Percentiles rank a stretch among this genome's conserved stretches.
Evolutionary conservation across 176 grass and related monocot species (phyloP).

Genomic region (Ampelocalamus luodianensis): DNA sequence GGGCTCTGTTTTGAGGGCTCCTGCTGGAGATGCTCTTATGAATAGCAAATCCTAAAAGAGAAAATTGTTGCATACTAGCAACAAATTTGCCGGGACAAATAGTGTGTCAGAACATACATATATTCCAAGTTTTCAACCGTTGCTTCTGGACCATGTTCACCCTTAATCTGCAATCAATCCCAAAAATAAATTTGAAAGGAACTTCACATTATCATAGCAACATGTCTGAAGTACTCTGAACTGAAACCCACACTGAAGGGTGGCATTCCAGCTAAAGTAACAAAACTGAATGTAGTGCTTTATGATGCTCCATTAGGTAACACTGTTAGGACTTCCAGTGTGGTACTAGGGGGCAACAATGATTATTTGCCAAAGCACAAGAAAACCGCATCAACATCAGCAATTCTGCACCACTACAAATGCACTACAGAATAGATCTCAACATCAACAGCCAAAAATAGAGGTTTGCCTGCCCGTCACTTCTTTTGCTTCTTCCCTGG

Average conservation of each 20-base stretch:
- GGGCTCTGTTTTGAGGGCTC: too few species aligned
- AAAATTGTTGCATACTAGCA: too few species aligned
- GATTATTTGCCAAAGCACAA: background rate
- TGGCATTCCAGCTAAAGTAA: background rate
- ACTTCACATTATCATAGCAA: too few species aligned
- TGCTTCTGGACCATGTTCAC: background rate
- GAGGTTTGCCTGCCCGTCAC: conserved; percentile 13
- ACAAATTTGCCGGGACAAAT: too few species aligned
- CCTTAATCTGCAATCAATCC: background rate
- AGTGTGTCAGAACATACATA: too few species aligned
- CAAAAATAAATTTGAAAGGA: too few species aligned
- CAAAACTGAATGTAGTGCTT: background rate
- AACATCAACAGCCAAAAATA: background rate
- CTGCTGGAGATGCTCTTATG: too few species aligned
- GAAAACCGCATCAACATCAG: background rate
- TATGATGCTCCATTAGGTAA: background rate
- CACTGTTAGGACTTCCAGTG: background rate
- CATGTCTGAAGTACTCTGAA: background rate
- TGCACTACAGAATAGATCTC: background rate
- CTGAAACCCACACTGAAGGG: background rate
- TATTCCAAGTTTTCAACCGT: background rate
- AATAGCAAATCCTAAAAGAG: too few species aligned
- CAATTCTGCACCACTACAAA: background rate
- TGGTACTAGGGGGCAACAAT: background rate
- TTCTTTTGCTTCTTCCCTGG: conserved; percentile 65